These are phyloP conservation scores for Penicillium maclennaniae DNA, from an alignment of 495 filamentous ascomycete genomes.

Conservation along the genomic window DNA sequence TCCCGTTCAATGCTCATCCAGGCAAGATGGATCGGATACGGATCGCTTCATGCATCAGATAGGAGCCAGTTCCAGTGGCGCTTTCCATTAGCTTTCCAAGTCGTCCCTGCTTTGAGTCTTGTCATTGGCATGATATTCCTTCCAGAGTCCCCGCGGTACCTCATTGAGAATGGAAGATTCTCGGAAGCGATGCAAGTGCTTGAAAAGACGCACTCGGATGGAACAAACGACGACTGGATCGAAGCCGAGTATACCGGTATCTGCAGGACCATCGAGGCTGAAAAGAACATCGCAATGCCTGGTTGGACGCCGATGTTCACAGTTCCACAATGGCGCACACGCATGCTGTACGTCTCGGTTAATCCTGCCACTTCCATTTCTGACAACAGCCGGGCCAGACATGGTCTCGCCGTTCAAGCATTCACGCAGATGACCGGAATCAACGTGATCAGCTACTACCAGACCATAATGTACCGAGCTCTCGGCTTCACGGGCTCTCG, in stretches of 20 bases:
- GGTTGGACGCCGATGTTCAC: conserved; percentile 52
- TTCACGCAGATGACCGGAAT: conserved; percentile 50
- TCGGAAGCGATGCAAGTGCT: conserved; percentile 47
- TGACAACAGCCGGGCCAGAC: conserved; percentile 25
- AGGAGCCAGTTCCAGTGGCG: conserved; percentile 51
- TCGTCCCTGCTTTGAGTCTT: conserved; percentile 42
- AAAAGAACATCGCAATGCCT: conserved; percentile 39
- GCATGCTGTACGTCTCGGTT: conserved; percentile 38
- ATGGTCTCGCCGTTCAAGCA: conserved; percentile 32
- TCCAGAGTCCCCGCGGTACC: conserved; percentile 53
- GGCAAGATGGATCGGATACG: conserved; percentile 54
- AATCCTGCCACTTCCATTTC: background rate
- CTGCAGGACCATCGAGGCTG: conserved; percentile 43
- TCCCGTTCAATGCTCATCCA: background rate
- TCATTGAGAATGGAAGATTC: conserved; percentile 47
- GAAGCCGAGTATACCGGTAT: conserved; percentile 47
- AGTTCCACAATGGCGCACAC: conserved; percentile 46
- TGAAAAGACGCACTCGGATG: conserved; percentile 47
- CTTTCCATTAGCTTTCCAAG: conserved; percentile 53
- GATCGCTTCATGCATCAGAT: conserved; percentile 40
- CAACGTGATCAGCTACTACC: conserved; percentile 60
- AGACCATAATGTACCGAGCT: conserved; percentile 55
- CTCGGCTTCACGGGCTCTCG: conserved; percentile 51
- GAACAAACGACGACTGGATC: conserved; percentile 48
- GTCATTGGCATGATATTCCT: conserved; percentile 48